Evolutionary conservation across 805 yeast species (phyloP), one percentile per base, ranked within the genome.

Genomic region (Suhomyces xylopsoci): DNA sequence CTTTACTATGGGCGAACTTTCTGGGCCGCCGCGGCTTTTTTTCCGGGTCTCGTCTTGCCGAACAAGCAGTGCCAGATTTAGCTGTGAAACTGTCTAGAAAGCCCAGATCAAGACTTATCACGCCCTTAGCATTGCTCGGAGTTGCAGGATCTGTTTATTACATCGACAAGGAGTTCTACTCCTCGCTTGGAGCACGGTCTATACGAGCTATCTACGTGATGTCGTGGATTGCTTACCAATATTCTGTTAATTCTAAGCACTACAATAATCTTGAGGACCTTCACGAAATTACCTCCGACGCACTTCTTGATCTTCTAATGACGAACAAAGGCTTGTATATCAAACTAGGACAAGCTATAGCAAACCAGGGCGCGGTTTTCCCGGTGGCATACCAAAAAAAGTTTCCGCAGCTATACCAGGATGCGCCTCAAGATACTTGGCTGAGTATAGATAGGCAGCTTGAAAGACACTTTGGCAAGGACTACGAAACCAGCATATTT

Each of bases 331-430:
- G 79, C 1, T 73, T 88, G 17, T 88, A 86, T 62, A 84, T 88
- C 64, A 88, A 88, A 64, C 67, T 86, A 58, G 96, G 94, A 22
- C 94, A 88, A 73, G 85, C 88, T 49, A 77, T 88, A 45, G 93
- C 94, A 2, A 82, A 87, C 61, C 94, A 88, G 64, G 84, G 90
- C 0, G 69, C 78, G 25, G 73, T 85, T 60, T 81, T 88, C 57
- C 96, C 96, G 2, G 66, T 72, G 34, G 85, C 82, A 19, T 87
- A 73, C 66, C 89, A 83, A 57, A 77, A 72, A 41, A 77, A 80
- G 59, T 84, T 88, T 62, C 71, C 76, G 12, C 66, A 70, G 52
- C 68, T 88, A 47, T 88, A 85, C 60, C 94, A 88, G 62, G 73
- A 77, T 47, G 94, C 93, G 1, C 90, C 91, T 0, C 63, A 65